These are phyloP conservation scores for Nicotiana rustica DNA, from an alignment of 305 asterid species.

Conservation along the genomic window DNA sequence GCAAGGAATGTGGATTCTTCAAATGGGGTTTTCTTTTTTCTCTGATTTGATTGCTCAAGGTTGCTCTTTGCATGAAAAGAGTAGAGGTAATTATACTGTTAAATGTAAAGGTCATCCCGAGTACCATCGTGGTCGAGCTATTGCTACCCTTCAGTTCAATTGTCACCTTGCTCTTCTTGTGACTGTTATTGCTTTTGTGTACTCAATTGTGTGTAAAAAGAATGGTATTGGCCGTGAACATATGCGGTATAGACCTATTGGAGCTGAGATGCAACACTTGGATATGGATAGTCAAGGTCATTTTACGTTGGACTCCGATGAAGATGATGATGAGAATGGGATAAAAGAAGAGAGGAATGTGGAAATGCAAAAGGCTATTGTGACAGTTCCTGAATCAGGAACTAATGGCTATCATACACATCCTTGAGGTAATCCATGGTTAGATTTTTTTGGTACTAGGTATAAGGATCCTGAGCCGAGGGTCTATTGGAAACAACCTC, in stretches of 20 bases:
- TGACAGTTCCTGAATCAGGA: constrained; percentile 46
- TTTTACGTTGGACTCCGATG: constrained; percentile 82
- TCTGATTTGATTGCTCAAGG: constrained; percentile 72
- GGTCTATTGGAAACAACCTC: too few relatives aligned
- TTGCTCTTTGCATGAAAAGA: constrained; percentile 72
- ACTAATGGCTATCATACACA: constrained; percentile 67
- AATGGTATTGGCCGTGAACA: constrained; percentile 52
- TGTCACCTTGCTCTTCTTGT: constrained; percentile 87
- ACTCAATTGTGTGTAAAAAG: constrained; percentile 65
- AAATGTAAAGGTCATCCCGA: constrained; percentile 89
- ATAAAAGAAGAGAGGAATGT: constrained; percentile 58
- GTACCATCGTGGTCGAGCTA: constrained; percentile 91
- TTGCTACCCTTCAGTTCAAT: constrained; percentile 86
- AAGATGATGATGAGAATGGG: constrained; percentile 57
- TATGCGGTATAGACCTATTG: constrained; percentile 72
- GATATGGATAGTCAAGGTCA: constrained; percentile 44
- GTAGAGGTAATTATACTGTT: constrained; percentile 85
- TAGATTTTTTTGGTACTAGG: not conserved
- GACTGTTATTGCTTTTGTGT: constrained; percentile 51
- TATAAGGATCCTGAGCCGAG: constrained; percentile 23
- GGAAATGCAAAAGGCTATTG: constrained; percentile 67
- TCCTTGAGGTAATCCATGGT: constrained; percentile 52
- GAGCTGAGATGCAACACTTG: constrained; percentile 56
- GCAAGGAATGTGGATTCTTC: constrained; percentile 92
- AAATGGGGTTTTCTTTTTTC: constrained; percentile 92